Percentiles rank a stretch among this genome's conserved stretches.
Conservation (phyloP, 768 basidiomycete species). For the Kwoniella botswanensis region DNA sequence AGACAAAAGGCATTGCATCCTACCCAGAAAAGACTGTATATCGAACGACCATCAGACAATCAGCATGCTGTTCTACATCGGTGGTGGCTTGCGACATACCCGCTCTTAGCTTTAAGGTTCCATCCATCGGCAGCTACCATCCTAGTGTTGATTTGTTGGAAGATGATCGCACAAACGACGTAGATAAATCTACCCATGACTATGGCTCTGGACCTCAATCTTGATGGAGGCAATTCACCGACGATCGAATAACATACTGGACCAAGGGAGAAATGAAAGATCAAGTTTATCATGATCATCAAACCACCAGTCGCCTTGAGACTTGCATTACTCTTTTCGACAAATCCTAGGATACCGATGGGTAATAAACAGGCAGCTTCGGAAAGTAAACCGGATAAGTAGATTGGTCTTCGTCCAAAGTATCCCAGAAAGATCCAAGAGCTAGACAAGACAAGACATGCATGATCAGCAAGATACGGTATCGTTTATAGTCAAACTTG, state of each 20-base stretch:
- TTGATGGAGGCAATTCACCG: slow-evolving; percentile 35
- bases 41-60: background rate
- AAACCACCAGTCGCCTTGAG: slow-evolving; percentile 30
- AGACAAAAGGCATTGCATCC: slow-evolving; percentile 34
- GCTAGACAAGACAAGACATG: background rate
- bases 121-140: slow-evolving; percentile 33
- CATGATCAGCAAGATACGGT: background rate
- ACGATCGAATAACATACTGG: slow-evolving; percentile 44
- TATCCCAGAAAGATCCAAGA: slow-evolving; percentile 30
- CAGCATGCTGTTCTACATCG: background rate
- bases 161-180: slow-evolving; percentile 29
- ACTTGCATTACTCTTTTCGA: slow-evolving; percentile 10
- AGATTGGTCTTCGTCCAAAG: slow-evolving; percentile 40
- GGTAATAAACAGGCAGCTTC: slow-evolving; percentile 22
- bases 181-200: slow-evolving; percentile 37
- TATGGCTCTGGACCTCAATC: slow-evolving; percentile 30
- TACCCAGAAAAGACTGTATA: slow-evolving; percentile 32
- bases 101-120: slow-evolving; percentile 44
- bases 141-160: slow-evolving; percentile 28
- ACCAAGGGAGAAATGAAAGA: slow-evolving; percentile 40
- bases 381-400: slow-evolving; percentile 30
- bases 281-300: slow-evolving; percentile 40
- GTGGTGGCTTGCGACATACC: background rate
- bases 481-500: no score
- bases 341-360: slow-evolving; percentile 38